phyloP scores from a whole-genome alignment of 2,329 filamentous ascomycete species.

The Curvularia spicifera region DNA sequence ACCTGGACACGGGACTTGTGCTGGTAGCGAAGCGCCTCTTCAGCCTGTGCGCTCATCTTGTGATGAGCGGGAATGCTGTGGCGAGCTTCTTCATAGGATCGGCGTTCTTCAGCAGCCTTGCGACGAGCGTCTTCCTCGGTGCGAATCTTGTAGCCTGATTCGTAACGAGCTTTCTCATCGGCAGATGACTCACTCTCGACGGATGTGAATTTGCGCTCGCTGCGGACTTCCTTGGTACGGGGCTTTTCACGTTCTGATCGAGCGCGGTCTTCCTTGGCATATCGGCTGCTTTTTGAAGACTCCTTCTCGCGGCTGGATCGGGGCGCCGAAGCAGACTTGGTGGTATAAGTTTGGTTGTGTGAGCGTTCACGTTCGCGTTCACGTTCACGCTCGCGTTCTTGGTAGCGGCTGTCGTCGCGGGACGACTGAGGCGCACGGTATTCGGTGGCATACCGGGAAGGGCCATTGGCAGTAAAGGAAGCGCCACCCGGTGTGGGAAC shows the following conservation, averaged over 20 bases:
- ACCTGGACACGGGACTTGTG: slow-evolving; percentile 35
- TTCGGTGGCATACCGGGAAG: slow-evolving; percentile 41
- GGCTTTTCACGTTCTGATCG: slow-evolving; percentile 50
- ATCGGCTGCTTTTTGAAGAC: slow-evolving; percentile 27
- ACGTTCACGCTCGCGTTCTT: slow-evolving; percentile 39
- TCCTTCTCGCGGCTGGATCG: slow-evolving; percentile 43
- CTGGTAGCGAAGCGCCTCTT: slow-evolving; percentile 40
- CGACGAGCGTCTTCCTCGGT: slow-evolving; percentile 35
- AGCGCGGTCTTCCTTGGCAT: slow-evolving; percentile 46
- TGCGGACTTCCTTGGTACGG: slow-evolving; percentile 50
- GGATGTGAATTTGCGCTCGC: slow-evolving; percentile 48
- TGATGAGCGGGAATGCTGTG: slow-evolving; percentile 26
- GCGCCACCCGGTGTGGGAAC: slow-evolving; percentile 39
- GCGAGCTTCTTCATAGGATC: slow-evolving; percentile 37
- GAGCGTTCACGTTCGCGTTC: slow-evolving; percentile 28
- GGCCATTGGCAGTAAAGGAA: slow-evolving; percentile 25
- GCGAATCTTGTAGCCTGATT: slow-evolving; percentile 40
- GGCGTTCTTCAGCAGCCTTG: slow-evolving; percentile 38
- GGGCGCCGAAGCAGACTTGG: slow-evolving; percentile 36
- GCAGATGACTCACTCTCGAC: slow-evolving; percentile 44
- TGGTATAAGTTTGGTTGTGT: slow-evolving; percentile 46
- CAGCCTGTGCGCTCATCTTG: slow-evolving; percentile 37
- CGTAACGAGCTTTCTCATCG: slow-evolving; percentile 43
- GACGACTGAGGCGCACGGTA: slow-evolving; percentile 38
- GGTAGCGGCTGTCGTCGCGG: slow-evolving; percentile 46